Evolutionary conservation across 768 basidiomycete species (phyloP).

Genomic region (Lentinula raphanica): DNA sequence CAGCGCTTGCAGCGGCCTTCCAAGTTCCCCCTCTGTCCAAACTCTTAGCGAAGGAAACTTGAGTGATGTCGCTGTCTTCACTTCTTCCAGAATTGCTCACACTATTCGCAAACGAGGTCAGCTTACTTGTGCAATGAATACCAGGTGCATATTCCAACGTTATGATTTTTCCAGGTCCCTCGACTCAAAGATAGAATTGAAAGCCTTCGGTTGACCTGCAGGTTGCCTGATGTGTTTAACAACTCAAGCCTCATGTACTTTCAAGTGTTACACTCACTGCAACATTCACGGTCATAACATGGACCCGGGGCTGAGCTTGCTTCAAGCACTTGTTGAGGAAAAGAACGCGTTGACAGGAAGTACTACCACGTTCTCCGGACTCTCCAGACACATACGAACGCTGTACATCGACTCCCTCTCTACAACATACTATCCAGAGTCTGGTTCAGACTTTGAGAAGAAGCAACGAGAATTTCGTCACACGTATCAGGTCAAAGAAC

Average conservation of each 20-base stretch:
- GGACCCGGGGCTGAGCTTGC: not conserved
- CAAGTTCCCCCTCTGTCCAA: too few relatives aligned
- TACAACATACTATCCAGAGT: not conserved
- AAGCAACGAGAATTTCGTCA: not conserved
- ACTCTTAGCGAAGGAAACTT: too few relatives aligned
- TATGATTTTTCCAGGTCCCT: not conserved
- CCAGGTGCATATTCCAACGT: not conserved
- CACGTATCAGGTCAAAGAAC: not conserved
- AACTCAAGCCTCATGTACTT: not conserved
- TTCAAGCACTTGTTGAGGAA: not conserved
- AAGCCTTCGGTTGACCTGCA: not conserved
- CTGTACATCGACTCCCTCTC: conserved; percentile 1
- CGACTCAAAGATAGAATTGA: conserved; percentile 3
- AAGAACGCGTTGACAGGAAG: not conserved
- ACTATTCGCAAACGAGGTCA: not conserved
- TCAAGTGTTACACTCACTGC: not conserved
- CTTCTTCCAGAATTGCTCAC: not conserved
- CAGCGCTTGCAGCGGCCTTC: too few relatives aligned
- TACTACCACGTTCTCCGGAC: not conserved
- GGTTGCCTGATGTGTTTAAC: not conserved
- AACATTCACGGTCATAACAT: not conserved
- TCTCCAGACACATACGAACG: not conserved
- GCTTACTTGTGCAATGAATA: not conserved
- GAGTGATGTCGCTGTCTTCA: not conserved
- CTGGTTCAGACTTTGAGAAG: not conserved